Evolutionary conservation across 1,284 basidiomycete species (phyloP).

Genomic region (Sanghuangporus baumii): DNA sequence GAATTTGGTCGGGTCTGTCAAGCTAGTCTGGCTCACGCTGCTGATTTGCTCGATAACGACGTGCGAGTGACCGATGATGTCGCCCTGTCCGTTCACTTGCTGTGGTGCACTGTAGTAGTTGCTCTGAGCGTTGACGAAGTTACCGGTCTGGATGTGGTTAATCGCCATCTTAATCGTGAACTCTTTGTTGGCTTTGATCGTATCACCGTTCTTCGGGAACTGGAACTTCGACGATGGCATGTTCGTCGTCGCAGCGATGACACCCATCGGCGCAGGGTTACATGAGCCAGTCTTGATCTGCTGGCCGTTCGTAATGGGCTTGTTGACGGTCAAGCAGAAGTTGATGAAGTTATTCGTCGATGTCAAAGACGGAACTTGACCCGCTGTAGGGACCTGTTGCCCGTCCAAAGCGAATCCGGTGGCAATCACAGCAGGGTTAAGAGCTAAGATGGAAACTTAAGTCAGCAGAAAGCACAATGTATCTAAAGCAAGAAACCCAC

Average conservation of each 20-base stretch:
- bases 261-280: constrained; percentile 38
- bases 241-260: constrained; percentile 37
- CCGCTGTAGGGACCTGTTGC: constrained; percentile 35
- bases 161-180: constrained; percentile 52
- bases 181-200: constrained; percentile 35
- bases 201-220: constrained; percentile 38
- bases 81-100: constrained; percentile 48
- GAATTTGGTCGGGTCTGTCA: constrained; percentile 53
- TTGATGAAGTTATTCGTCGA: constrained; percentile 56
- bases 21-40: constrained; percentile 45
- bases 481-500: background rate
- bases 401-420: constrained; percentile 38
- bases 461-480: background rate
- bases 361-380: constrained; percentile 43
- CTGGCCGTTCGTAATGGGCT: constrained; percentile 38
- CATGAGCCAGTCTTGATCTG: constrained; percentile 39
- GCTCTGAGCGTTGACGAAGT: constrained; percentile 46
- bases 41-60: constrained; percentile 56
- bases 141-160: constrained; percentile 43
- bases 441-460: constrained; percentile 20
- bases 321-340: constrained; percentile 27
- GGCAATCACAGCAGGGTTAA: constrained; percentile 37
- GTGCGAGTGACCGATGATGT: constrained; percentile 58
- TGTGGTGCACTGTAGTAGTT: constrained; percentile 58
- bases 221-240: constrained; percentile 49